These are phyloP conservation scores for Hirsutella rhossiliensis DNA, from an alignment of 2,329 filamentous ascomycete genomes.

Conservation along the genomic window DNA sequence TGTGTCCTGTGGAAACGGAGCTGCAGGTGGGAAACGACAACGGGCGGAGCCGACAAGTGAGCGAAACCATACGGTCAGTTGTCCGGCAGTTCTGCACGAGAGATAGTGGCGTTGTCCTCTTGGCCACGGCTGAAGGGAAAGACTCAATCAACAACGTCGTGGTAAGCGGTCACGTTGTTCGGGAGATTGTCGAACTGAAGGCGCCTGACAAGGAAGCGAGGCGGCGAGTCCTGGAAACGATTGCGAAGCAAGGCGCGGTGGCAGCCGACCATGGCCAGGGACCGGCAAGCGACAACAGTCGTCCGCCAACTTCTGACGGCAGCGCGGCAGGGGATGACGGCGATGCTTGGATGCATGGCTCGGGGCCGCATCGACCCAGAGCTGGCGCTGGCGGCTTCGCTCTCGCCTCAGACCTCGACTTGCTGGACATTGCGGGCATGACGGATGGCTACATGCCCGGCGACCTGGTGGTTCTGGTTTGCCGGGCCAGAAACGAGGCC, in stretches of 20 bases:
- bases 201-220: slow-evolving; percentile 88
- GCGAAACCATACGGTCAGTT: slow-evolving; percentile 74
- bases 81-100: slow-evolving; percentile 73
- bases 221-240: slow-evolving; percentile 68
- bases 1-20: slow-evolving; percentile 90
- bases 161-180: slow-evolving; percentile 80
- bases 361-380: slow-evolving; percentile 32
- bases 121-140: slow-evolving; percentile 87
- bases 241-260: slow-evolving; percentile 47
- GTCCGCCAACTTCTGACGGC: slow-evolving; percentile 45
- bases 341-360: slow-evolving; percentile 66
- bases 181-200: slow-evolving; percentile 80
- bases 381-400: slow-evolving; percentile 49
- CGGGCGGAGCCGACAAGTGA: slow-evolving; percentile 80
- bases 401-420: slow-evolving; percentile 68
- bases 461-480: slow-evolving; percentile 75
- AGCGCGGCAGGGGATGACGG: slow-evolving; percentile 36
- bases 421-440: slow-evolving; percentile 83
- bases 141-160: slow-evolving; percentile 85
- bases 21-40: slow-evolving; percentile 91
- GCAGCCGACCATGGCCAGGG: slow-evolving; percentile 23
- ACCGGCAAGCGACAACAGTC: slow-evolving; percentile 32
- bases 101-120: slow-evolving; percentile 69
- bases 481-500: slow-evolving; percentile 81
- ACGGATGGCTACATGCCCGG: slow-evolving; percentile 98